A percentile compares a stretch with the other conserved stretches of the same genome.
Conservation (phyloP, 2,329 filamentous ascomycete species). For the Calonectria ilicicola region DNA sequence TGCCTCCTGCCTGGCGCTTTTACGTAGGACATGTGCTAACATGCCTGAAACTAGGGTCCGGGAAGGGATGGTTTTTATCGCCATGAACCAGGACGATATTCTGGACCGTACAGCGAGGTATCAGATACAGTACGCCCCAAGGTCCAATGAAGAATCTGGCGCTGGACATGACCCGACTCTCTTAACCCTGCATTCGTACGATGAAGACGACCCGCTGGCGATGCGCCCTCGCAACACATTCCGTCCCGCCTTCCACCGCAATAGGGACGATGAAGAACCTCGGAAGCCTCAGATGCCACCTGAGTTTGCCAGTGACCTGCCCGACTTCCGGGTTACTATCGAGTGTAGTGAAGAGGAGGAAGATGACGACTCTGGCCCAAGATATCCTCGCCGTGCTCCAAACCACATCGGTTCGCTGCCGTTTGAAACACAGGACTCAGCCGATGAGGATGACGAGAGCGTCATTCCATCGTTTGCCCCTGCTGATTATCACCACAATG, state of each 20-base stretch:
- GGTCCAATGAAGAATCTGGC: conserved; percentile 31
- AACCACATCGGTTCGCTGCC: conserved; percentile 67
- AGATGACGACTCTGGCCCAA: conserved; percentile 48
- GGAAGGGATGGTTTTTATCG: conserved; percentile 91
- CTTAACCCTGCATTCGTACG: conserved; percentile 65
- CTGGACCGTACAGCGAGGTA: conserved; percentile 80
- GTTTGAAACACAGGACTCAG: conserved; percentile 62
- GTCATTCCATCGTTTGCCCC: conserved; percentile 40
- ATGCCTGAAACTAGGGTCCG: conserved; percentile 71
- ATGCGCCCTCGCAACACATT: conserved; percentile 55
- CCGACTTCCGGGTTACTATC: conserved; percentile 67
- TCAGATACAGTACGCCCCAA: conserved; percentile 73
- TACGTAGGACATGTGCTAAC: conserved; percentile 28
- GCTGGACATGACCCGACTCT: conserved; percentile 55
- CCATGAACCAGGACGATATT: conserved; percentile 85
- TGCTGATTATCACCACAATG: conserved; percentile 41
- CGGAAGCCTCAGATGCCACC: conserved; percentile 67
- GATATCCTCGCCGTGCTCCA: conserved; percentile 54
- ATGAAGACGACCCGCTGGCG: conserved; percentile 59
- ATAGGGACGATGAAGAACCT: conserved; percentile 57
- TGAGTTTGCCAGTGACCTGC: conserved; percentile 62
- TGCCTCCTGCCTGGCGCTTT: conserved; percentile 7
- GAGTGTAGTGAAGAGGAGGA: conserved; percentile 72
- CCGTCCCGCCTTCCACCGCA: conserved; percentile 15
- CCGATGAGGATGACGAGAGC: conserved; percentile 46